These are phyloP conservation scores for Phylloporus rhodoxanthus DNA, from an alignment of 768 basidiomycete genomes.

Conservation along the genomic window DNA sequence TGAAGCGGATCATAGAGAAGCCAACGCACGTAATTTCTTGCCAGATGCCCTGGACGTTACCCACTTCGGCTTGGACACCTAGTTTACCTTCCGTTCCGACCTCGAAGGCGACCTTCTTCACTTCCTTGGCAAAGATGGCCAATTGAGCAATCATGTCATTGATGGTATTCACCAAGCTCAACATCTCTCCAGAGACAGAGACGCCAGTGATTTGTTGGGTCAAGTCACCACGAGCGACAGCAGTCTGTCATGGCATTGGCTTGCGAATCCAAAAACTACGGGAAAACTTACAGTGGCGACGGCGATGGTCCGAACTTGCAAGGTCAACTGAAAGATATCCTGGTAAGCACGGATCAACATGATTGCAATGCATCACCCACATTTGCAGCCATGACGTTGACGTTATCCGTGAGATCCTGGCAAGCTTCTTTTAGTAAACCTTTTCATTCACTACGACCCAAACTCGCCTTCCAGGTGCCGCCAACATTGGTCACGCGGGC, in stretches of 20 bases:
- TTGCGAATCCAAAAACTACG: neutral
- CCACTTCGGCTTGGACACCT: conserved; percentile 95
- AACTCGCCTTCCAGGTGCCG: conserved; percentile 84
- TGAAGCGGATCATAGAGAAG: neutral
- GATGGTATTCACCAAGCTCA: conserved; percentile 95
- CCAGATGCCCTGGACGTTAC: conserved; percentile 97
- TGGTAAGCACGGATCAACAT: conserved; percentile 2
- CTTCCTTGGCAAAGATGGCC: conserved; percentile 67
- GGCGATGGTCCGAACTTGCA: conserved; percentile 91
- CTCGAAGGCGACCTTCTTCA: conserved; percentile 94
- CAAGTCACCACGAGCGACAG: conserved; percentile 90
- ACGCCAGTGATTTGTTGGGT: conserved; percentile 91
- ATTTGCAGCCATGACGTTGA: conserved; percentile 93
- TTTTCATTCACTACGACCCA: neutral
- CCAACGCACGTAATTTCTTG: conserved; percentile 88
- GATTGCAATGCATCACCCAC: conserved; percentile 36
- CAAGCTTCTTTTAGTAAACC: conserved; percentile 9
- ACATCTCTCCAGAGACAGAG: conserved; percentile 90
- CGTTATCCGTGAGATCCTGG: conserved; percentile 85
- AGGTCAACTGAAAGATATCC: conserved; percentile 56
- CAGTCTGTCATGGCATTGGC: conserved; percentile 45
- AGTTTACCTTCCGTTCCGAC: conserved; percentile 99
- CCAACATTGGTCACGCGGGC: conserved; percentile 91
- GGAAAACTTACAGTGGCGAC: conserved; percentile 68
- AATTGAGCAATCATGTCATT: conserved; percentile 78